Evolutionary conservation across 257 asterid species (phyloP), one percentile per base, ranked within the genome.

Genomic region (Solanum raphanifolium): DNA sequence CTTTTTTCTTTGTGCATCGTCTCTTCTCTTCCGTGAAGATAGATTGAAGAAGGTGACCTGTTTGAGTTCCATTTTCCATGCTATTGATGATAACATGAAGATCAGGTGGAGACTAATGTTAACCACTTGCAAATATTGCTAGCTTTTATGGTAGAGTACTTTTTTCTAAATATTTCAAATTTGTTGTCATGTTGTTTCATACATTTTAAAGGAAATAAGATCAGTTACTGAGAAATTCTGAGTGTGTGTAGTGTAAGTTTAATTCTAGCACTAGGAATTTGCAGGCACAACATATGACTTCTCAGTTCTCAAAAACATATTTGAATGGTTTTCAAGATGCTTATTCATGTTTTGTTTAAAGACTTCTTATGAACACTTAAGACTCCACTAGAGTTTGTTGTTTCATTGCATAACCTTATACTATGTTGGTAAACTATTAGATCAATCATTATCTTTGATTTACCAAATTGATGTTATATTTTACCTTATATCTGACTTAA

Each of bases 11-110:
- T 21, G 88, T 88, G 38, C 90, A 88, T 65, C 88, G 83, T 72
- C 90, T 85, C 87, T 85, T 88, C 86, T 88, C 90, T n/a, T 88
- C 90, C 2, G 88, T 88, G 23, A 88, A 88, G 32, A 76, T 85
- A 31, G 90, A 85, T 48, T 88, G 71, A 88, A 55, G 55, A 38
- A 74, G 18, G 31, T 48, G 69, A 48, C 29, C 16, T 10, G 13
- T 5, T 48, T 18, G 41, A 48, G 16, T 48, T 4, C 29, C 69
- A 82, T 46, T 48, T 29, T 9, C 16, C 25, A 27, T 10, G 85
- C 55, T 43, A 6, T 15, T 81, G 85, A 20, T 41, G 66, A 46
- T 0, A 9, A 46, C 68, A 46, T 81, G 68, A 81, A 46, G 68
- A 29, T 82, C 38, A 16, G 36, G 69, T 82, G 85, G 85, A 46